Evolutionary conservation across 164 flowering plant genomes (phyloP).

Genomic region (Magnolia changhungtana): DNA sequence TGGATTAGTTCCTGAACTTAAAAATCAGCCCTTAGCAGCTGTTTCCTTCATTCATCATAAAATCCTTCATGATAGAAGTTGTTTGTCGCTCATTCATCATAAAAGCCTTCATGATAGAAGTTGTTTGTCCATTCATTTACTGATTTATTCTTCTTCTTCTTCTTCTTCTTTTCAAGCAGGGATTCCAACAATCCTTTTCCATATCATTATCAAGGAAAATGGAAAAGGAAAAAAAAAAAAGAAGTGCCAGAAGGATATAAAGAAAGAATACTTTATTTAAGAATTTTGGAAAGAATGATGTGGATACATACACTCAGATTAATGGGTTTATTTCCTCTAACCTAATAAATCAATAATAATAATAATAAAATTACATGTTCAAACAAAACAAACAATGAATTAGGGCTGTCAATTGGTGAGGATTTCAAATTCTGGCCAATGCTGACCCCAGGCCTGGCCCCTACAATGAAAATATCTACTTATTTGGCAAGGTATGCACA

Average conservation of each 20-base stretch:
- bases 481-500: slow-evolving; percentile 44
- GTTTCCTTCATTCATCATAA: too few species aligned
- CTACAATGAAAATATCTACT: neutral
- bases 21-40: too few species aligned
- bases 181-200: too few species aligned
- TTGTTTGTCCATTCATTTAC: too few species aligned
- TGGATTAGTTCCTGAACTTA: too few species aligned
- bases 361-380: neutral
- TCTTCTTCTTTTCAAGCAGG: too few species aligned
- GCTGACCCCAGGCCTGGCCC: neutral
- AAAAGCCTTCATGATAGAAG: too few species aligned
- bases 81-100: too few species aligned
- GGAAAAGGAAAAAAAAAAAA: too few species aligned
- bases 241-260: neutral
- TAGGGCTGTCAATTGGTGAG: neutral
- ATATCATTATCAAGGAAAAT: too few species aligned
- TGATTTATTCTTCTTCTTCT: too few species aligned
- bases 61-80: too few species aligned
- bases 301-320: neutral
- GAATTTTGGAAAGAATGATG: neutral
- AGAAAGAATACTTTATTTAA: neutral
- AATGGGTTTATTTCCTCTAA: neutral
- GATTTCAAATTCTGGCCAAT: neutral
- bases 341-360: neutral
- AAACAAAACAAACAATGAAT: neutral